These are phyloP conservation scores for Krasilnikovozyma curviuscula DNA, from an alignment of 768 basidiomycete genomes.

Conservation along the genomic window DNA sequence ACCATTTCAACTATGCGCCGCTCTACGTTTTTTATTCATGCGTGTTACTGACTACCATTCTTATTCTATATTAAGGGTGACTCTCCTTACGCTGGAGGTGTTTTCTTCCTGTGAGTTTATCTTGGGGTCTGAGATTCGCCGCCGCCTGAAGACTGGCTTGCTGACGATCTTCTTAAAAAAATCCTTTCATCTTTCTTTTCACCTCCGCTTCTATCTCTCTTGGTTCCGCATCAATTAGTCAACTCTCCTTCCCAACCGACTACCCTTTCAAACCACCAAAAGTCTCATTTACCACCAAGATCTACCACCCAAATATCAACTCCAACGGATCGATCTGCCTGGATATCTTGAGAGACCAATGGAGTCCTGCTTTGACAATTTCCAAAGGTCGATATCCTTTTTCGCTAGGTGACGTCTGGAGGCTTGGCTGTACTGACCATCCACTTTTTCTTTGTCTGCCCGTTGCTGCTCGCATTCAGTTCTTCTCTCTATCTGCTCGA, in stretches of 20 bases:
- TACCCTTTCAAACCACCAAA: slow-evolving; percentile 99
- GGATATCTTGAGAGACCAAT: slow-evolving; percentile 95
- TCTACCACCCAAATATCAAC: slow-evolving; percentile 46
- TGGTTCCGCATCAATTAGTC: slow-evolving; percentile 7
- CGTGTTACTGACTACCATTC: not conserved
- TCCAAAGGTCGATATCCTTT: slow-evolving; percentile 58
- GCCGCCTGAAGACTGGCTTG: not conserved
- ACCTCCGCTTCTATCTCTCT: not conserved
- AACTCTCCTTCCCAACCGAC: slow-evolving; percentile 33
- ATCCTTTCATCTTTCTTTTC: not conserved
- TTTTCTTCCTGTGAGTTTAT: slow-evolving; percentile 52
- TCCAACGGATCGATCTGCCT: slow-evolving; percentile 97
- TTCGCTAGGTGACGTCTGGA: not conserved
- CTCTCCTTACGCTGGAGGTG: slow-evolving; percentile 94
- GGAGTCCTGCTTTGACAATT: slow-evolving; percentile 96
- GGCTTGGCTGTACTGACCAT: not conserved
- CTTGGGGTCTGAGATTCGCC: not conserved
- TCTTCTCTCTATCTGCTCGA: slow-evolving; percentile 91
- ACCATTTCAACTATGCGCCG: no score
- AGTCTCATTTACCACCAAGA: slow-evolving; percentile 87
- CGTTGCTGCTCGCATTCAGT: slow-evolving; percentile 33
- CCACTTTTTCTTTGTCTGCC: not conserved
- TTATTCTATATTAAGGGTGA: slow-evolving; percentile 46
- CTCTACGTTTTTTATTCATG: no score
- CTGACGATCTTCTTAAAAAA: no score